Evolutionary conservation across 2,329 filamentous ascomycete species (phyloP).

Genomic region (Knufia petricola): DNA sequence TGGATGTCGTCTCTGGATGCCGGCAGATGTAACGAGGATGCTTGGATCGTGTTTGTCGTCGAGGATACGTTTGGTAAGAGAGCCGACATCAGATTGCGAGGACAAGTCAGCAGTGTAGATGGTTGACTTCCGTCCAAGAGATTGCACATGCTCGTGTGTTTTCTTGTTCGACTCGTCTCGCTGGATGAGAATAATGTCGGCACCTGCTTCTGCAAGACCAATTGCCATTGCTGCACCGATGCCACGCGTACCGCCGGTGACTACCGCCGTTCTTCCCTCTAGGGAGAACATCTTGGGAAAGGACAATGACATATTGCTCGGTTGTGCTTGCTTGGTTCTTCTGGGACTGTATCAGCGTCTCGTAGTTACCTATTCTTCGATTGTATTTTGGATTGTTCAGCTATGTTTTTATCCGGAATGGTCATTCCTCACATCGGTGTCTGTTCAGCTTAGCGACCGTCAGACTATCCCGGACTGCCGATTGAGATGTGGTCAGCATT

Average conservation of each 20-base stretch:
- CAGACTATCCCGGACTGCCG: too few species aligned
- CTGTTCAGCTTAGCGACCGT: too few species aligned
- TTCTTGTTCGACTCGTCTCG: constrained; percentile 42
- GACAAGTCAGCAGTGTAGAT: constrained; percentile 38
- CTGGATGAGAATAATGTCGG: constrained; percentile 32
- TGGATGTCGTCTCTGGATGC: constrained; percentile 71
- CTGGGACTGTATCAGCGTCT: too few species aligned
- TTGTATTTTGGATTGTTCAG: too few species aligned
- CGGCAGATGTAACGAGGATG: constrained; percentile 77
- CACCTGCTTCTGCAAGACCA: constrained; percentile 39
- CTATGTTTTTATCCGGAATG: too few species aligned
- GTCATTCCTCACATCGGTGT: too few species aligned
- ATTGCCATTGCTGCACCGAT: constrained; percentile 40
- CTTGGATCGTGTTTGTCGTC: constrained; percentile 49
- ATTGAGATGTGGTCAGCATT: background rate
- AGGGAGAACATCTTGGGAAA: constrained; percentile 22
- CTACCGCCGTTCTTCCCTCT: constrained; percentile 34
- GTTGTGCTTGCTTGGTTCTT: too few species aligned
- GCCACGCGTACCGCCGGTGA: constrained; percentile 39
- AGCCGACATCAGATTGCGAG: constrained; percentile 32
- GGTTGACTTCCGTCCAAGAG: constrained; percentile 31
- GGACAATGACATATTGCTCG: background rate
- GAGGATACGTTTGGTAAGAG: constrained; percentile 32
- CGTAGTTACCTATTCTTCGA: too few species aligned
- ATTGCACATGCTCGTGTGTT: constrained; percentile 32